Base-by-base conservation (phyloP, 371 early-diverging fungal species). In the Parasitella parasitica region DNA sequence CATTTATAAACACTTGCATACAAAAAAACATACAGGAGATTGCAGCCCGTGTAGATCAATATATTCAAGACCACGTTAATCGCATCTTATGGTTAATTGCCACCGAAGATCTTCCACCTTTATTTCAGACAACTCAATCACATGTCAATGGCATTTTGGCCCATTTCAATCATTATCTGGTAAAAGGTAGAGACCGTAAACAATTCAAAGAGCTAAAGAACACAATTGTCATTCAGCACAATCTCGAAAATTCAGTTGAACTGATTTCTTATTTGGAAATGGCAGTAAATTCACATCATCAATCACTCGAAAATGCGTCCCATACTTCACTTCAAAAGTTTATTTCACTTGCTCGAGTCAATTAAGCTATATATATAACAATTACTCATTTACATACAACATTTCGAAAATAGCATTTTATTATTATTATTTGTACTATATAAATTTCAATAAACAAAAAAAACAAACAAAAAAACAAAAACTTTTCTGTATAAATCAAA, bases 111-210 rank as follows among this genome's bases (percentile, higher is more conserved):
- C 22, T 67, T 26, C 62, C 67, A n/a, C 35, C 52, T 2, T 54
- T 67, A 15, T 58, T 57, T 39, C 13, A 46, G 32, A 58, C 59
- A 8, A 62, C 63, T 37, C 54, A 62, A 49, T 36, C 36, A 13
- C 59, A 67, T 58, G 67, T 62, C 26, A 62, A 67, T 39, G 53
- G 63, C 26, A 61, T 67, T 24, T 38, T 67, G 35, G 54, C 43
- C 0, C 67, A 67, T 38, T 67, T 67, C 8, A 46, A 57, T 38
- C 57, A 57, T 28, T 61, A 66, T 37, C 50, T 63, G 15, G 36
- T 54, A 6, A 35, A 54, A 15, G 37, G n/a, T 36, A 51, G 28
- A 49, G 37, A 48, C 20, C 34, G 22, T 27, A 37, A 54, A n/a
- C 3, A 26, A 8, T 27, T 27, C 24, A 55, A 43, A 22, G 43